A percentile compares a stretch with the other conserved stretches of the same genome.
Conservation (phyloP, 2,329 filamentous ascomycete species). For the Polytolypa hystricis region DNA sequence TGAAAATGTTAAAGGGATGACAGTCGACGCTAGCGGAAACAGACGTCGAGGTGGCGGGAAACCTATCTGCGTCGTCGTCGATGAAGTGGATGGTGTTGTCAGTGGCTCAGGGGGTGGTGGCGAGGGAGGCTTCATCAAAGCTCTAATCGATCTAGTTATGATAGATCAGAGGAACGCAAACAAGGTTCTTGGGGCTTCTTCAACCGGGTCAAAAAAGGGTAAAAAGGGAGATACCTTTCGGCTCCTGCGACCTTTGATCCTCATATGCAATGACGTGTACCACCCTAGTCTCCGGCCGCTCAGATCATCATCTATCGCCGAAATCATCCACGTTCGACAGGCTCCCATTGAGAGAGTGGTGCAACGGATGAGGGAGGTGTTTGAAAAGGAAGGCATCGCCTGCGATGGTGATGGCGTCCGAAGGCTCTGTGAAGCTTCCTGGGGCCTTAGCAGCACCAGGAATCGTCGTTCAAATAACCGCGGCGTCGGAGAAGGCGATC, state of each 20-base stretch:
- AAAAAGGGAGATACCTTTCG: conserved; percentile 80
- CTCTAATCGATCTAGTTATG: conserved; percentile 78
- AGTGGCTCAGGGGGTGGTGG: conserved; percentile 59
- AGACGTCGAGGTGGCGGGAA: conserved; percentile 60
- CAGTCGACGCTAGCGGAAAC: conserved; percentile 35
- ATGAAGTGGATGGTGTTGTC: conserved; percentile 93
- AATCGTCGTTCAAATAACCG: conserved; percentile 36
- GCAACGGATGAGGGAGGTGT: conserved; percentile 66
- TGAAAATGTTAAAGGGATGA: conserved; percentile 71
- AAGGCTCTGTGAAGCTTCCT: conserved; percentile 54
- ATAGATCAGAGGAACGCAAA: conserved; percentile 71
- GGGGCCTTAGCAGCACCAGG: conserved; percentile 51
- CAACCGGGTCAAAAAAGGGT: conserved; percentile 36
- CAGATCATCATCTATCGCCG: conserved; percentile 72
- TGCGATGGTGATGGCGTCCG: conserved; percentile 84
- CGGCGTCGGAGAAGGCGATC: conserved; percentile 43
- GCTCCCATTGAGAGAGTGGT: conserved; percentile 80
- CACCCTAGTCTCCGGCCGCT: conserved; percentile 78
- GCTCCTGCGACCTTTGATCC: conserved; percentile 73
- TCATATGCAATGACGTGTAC: conserved; percentile 97
- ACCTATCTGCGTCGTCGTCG: conserved; percentile 86
- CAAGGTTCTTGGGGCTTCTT: conserved; percentile 15
- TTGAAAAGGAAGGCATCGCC: conserved; percentile 76
- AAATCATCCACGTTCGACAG: conserved; percentile 85
- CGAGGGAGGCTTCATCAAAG: conserved; percentile 91